Conservation (phyloP, 2,329 filamentous ascomycete species). For the Neopestalotiopsis sp. region DNA sequence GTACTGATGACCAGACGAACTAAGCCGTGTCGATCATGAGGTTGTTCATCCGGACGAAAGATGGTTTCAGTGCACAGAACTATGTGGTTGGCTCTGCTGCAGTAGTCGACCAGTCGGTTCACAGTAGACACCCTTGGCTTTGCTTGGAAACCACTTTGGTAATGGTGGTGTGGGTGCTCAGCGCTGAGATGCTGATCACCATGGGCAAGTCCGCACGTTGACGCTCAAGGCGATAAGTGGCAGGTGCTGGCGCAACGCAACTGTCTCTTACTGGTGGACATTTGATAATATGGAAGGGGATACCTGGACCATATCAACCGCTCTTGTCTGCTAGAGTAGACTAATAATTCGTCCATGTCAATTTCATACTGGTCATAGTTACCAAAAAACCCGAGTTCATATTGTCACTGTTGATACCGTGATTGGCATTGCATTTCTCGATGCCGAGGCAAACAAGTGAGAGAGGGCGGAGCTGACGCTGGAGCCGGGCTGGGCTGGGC, state of each 20-base stretch:
- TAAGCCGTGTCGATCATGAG: no score
- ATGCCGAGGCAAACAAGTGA: background rate
- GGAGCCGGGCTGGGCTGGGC: background rate
- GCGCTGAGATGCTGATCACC: background rate
- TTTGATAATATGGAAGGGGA: background rate
- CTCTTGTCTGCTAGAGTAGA: background rate
- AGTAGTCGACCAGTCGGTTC: no score
- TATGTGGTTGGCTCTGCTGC: no score
- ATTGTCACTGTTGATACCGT: background rate
- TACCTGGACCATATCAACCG: background rate
- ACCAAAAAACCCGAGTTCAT: background rate
- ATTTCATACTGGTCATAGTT: background rate
- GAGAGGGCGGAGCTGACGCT: background rate
- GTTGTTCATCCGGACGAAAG: no score
- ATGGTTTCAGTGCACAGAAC: no score
- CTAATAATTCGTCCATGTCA: background rate
- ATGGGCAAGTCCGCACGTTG: background rate
- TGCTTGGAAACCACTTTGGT: background rate
- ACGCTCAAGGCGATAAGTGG: background rate
- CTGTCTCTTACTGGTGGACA: background rate
- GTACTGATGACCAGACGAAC: no score
- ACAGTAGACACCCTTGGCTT: no score
- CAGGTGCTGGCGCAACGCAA: background rate
- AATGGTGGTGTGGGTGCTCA: background rate
- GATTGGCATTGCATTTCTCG: background rate